These are phyloP conservation scores for Cercis canadensis DNA, from an alignment of 306 rosid species.

Conservation along the genomic window DNA sequence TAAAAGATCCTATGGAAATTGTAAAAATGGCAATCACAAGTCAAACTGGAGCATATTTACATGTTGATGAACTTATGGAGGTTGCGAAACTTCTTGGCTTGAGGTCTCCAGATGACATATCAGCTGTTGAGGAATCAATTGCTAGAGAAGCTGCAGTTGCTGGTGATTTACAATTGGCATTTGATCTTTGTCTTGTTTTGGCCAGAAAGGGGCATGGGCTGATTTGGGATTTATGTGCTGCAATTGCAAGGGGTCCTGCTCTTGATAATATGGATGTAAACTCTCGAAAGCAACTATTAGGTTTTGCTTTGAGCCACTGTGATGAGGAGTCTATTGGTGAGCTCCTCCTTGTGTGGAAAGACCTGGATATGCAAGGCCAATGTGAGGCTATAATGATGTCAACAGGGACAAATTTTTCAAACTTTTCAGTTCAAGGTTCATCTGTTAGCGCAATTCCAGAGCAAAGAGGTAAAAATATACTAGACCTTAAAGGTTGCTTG, in stretches of 20 bases:
- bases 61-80: constrained; percentile 93
- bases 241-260: constrained; percentile 98
- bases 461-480: constrained; percentile 50
- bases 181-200: constrained; percentile 95
- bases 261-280: constrained; percentile 91
- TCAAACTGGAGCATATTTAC: constrained; percentile 91
- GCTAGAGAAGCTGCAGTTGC: constrained; percentile 99
- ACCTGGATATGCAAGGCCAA: constrained; percentile 94
- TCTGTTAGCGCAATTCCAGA: constrained; percentile 50
- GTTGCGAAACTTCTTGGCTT: constrained; percentile 91
- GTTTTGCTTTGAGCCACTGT: constrained; percentile 93
- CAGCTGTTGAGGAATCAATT: constrained; percentile 90
- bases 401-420: constrained; percentile 60
- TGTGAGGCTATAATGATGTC: constrained; percentile 70
- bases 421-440: too few relatives aligned
- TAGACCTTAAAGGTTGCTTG: constrained; percentile 52
- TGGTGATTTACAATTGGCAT: constrained; percentile 97
- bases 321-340: constrained; percentile 93
- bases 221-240: constrained; percentile 98
- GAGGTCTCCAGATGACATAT: constrained; percentile 75
- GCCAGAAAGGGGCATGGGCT: constrained; percentile 86
- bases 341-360: constrained; percentile 95
- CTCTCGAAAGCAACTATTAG: constrained; percentile 86
- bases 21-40: constrained; percentile 85
- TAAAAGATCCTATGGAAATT: constrained; percentile 93